These are phyloP conservation scores for Hyaloscypha bicolor DNA, from an alignment of 495 filamentous ascomycete genomes.

Conservation along the genomic window DNA sequence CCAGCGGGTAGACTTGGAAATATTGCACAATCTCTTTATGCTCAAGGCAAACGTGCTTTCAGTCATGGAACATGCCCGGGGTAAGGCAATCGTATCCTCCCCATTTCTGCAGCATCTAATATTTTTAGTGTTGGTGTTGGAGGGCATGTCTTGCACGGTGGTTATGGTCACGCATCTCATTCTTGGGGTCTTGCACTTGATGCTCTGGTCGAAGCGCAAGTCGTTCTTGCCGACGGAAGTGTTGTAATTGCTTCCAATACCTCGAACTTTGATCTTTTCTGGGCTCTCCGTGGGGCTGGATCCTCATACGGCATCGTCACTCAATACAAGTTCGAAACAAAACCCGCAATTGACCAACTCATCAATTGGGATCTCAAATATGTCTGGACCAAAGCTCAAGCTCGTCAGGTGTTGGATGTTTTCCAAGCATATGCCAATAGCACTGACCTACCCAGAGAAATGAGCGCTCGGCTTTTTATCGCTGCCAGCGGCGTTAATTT, in stretches of 20 bases:
- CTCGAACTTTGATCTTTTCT: constrained; percentile 27
- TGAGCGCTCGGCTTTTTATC: constrained; percentile 49
- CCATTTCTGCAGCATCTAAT: not conserved
- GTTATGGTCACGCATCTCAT: constrained; percentile 62
- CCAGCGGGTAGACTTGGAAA: constrained; percentile 63
- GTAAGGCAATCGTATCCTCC: constrained; percentile 2
- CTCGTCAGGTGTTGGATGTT: constrained; percentile 54
- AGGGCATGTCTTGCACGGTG: constrained; percentile 73
- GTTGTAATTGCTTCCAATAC: constrained; percentile 17
- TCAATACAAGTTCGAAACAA: constrained; percentile 61
- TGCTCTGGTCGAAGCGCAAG: constrained; percentile 56
- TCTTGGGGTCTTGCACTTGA: constrained; percentile 68
- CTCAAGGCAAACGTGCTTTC: constrained; percentile 63
- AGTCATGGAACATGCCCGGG: constrained; percentile 66
- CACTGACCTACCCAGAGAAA: not conserved
- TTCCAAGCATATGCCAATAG: constrained; percentile 42
- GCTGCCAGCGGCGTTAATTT: constrained; percentile 37
- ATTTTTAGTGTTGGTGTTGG: constrained; percentile 56
- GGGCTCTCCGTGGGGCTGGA: constrained; percentile 61
- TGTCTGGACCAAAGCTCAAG: constrained; percentile 24
- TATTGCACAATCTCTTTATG: constrained; percentile 56
- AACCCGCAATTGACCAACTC: constrained; percentile 41
- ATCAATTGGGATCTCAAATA: no score
- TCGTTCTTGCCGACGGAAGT: constrained; percentile 51
- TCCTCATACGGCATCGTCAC: constrained; percentile 64